These are phyloP conservation scores for Fraxinus latifolia DNA, from an alignment of 305 asterid genomes.

Conservation along the genomic window DNA sequence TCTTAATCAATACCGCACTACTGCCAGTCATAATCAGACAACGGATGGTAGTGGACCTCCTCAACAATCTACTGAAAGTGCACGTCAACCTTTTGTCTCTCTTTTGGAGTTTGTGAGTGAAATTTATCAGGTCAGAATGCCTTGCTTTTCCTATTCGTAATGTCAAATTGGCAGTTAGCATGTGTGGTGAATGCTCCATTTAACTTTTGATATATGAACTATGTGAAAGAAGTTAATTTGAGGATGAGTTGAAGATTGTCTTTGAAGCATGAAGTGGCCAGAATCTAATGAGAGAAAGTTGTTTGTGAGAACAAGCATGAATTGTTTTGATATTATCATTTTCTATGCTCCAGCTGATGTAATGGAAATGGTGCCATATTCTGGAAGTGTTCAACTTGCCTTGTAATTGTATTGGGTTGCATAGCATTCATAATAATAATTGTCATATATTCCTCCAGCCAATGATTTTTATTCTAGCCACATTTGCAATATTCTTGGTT, in stretches of 20 bases:
- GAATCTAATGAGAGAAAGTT: conserved; percentile 7
- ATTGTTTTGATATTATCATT: background rate
- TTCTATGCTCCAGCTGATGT: background rate
- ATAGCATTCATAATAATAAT: background rate
- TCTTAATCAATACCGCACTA: conserved; percentile 61
- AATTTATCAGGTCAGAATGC: conserved; percentile 71
- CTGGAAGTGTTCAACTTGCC: background rate
- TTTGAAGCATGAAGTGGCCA: conserved; percentile 11
- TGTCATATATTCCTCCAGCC: background rate
- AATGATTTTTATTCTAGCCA: background rate
- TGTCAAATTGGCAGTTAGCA: conserved; percentile 15
- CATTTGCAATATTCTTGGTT: background rate
- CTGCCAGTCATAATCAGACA: conserved; percentile 51
- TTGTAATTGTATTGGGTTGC: background rate
- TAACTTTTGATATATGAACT: conserved; percentile 9
- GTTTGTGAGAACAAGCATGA: background rate
- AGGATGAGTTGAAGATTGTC: background rate
- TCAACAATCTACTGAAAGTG: conserved; percentile 50
- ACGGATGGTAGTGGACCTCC: conserved; percentile 49
- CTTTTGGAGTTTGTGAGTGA: conserved; percentile 93
- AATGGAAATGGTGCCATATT: background rate
- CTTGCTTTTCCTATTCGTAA: background rate
- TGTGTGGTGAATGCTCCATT: conserved; percentile 3
- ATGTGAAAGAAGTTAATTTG: conserved; percentile 3
- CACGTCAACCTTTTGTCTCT: conserved; percentile 71